Evolutionary conservation across 2,329 filamentous ascomycete species (phyloP).

Genomic region (Cercospora canescens): DNA sequence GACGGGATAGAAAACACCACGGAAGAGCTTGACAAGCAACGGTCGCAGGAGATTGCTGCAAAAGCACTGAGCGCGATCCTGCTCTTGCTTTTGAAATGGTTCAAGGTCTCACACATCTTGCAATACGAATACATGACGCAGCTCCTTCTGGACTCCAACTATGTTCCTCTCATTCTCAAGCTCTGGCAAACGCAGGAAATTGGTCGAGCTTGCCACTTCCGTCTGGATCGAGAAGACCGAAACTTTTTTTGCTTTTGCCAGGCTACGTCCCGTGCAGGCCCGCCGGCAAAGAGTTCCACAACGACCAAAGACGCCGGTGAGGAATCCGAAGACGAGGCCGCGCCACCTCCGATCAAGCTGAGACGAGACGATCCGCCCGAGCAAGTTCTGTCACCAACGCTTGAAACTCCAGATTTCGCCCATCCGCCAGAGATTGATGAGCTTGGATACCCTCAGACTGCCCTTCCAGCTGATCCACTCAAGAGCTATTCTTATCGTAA

Average conservation of each 20-base stretch:
- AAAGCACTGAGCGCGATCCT: slow-evolving; percentile 92
- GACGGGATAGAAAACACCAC: slow-evolving; percentile 35
- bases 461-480: slow-evolving; percentile 72
- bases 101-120: slow-evolving; percentile 89
- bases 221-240: slow-evolving; percentile 76
- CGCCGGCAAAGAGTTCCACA: slow-evolving; percentile 21
- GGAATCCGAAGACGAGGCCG: slow-evolving; percentile 64
- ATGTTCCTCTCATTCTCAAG: slow-evolving; percentile 87
- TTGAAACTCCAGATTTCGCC: slow-evolving; percentile 29
- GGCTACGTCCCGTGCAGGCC: slow-evolving; percentile 62
- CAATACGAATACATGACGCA: slow-evolving; percentile 97
- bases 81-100: slow-evolving; percentile 90
- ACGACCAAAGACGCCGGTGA: slow-evolving; percentile 33
- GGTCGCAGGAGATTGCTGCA: slow-evolving; percentile 81
- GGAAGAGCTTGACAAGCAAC: slow-evolving; percentile 79
- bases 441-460: slow-evolving; percentile 74
- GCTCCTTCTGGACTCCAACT: slow-evolving; percentile 90
- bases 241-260: slow-evolving; percentile 94
- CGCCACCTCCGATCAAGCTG: slow-evolving; percentile 73
- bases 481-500: slow-evolving; percentile 91
- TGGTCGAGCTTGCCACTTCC: slow-evolving; percentile 83
- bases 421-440: slow-evolving; percentile 72
- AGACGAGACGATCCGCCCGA: slow-evolving; percentile 45
- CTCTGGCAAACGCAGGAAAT: slow-evolving; percentile 93
- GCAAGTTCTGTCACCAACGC: slow-evolving; percentile 37